Base-by-base conservation (phyloP, 306 rosid genomes). In the Malus fusca region DNA sequence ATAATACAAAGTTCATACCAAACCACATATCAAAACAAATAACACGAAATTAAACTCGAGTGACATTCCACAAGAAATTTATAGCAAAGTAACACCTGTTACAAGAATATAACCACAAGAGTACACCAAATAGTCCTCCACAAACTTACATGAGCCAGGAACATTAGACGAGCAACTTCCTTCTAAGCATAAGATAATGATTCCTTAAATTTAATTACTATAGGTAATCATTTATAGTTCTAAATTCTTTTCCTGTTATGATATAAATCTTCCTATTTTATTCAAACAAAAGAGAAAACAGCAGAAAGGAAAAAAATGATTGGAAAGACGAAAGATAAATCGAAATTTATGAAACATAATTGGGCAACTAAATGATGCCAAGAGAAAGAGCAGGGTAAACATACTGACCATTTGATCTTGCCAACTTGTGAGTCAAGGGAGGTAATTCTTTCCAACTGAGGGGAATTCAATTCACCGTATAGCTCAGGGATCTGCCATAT, bases 401-500 rank as follows among this genome's bases (percentile, higher is more conserved):
- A 78, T 82, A 89, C 92, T 87, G 82, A 90, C 99, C 96, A 89
- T 82, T 96, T 96, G 72, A 90, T 88, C 88, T 90, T 96, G 73
- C 92, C 87, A 65, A 84, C 88, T 74, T 87, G 86, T 21, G 80
- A 79, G 55, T 91, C 97, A 43, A 96, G 90, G 51, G 92, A 84
- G 64, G 97, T 89, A 66, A 96, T 85, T 80, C 43, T 82, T 79
- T 96, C 98, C 85, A 96, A 68, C 83, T 92, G 97, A 44, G 99
- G 96, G 48, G 98, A 95, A 82, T 92, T 95, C 60, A 96, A 69
- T 81, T 96, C 99, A 44, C 98, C 99, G 55, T 92, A 96, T 76
- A 92, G 78, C 85, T 96, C 99, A 2, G 99, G 99, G 65, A 96
- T 90, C 92, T 92, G 99, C 99, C 99, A 96, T 88, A 96, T 85